Evolutionary conservation across 108 stramenopile species (phyloP).

Genomic region (Cyclostephanos tholiformis): DNA sequence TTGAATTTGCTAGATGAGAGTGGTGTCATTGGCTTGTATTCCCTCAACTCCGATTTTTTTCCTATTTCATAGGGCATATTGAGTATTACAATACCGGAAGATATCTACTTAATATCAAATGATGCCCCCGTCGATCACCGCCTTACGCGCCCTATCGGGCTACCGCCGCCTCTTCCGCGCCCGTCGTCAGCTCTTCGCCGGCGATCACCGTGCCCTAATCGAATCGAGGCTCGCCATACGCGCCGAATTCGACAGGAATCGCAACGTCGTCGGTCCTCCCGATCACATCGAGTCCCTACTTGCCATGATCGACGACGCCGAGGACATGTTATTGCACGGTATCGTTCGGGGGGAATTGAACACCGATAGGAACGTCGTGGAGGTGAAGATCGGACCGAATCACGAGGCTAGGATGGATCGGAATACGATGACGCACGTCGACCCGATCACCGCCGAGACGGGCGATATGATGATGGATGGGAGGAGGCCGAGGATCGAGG

Average conservation of each 20-base stretch:
- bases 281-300: slow-evolving; percentile 68
- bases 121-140: slow-evolving; percentile 33
- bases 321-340: slow-evolving; percentile 80
- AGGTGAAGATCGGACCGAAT: slow-evolving; percentile 75
- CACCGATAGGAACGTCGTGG: slow-evolving; percentile 54
- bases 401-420: slow-evolving; percentile 62
- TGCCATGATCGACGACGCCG: slow-evolving; percentile 84
- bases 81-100: too few relatives aligned
- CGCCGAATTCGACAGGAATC: slow-evolving; percentile 70
- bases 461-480: slow-evolving; percentile 43
- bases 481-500: slow-evolving; percentile 26
- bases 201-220: slow-evolving; percentile 66
- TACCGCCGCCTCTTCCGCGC: slow-evolving; percentile 82
- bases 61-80: too few relatives aligned
- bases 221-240: slow-evolving; percentile 75
- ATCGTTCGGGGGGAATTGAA: slow-evolving; percentile 83
- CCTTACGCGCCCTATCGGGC: slow-evolving; percentile 63
- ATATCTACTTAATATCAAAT: too few relatives aligned
- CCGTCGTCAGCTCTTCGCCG: slow-evolving; percentile 68
- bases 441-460: slow-evolving; percentile 76
- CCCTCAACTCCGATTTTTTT: too few relatives aligned
- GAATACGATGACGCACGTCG: slow-evolving; percentile 62
- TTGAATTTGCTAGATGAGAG: too few relatives aligned
- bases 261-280: slow-evolving; percentile 51
- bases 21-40: too few relatives aligned